Percentiles rank a stretch among this genome's conserved stretches.
These are phyloP conservation scores for Eucalyptus curtisii DNA, from an alignment of 345 rosid genomes.

Conservation along the genomic window DNA sequence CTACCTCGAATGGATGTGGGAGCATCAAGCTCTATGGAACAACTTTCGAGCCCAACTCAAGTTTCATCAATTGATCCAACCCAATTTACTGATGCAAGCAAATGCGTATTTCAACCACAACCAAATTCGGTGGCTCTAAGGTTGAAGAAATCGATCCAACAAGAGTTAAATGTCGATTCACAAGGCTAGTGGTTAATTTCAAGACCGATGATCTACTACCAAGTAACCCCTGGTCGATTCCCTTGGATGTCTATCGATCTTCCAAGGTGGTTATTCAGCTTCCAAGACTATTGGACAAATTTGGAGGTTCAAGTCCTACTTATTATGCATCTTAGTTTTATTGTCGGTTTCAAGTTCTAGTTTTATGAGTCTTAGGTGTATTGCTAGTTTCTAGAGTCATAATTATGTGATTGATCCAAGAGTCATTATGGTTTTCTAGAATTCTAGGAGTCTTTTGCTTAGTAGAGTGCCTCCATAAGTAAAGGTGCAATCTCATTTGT, in stretches of 20 bases:
- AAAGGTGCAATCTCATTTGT: background rate
- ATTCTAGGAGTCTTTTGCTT: background rate
- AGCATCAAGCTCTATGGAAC: background rate
- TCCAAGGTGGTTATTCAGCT: background rate
- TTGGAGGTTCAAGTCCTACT: background rate
- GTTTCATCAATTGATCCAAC: background rate
- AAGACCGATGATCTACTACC: background rate
- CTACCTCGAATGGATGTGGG: background rate
- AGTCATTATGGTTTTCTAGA: background rate
- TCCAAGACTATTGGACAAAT: background rate
- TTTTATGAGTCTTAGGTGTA: background rate
- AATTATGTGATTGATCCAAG: background rate
- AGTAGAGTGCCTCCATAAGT: background rate
- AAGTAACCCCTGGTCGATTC: background rate
- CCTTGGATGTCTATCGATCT: background rate
- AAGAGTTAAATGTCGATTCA: background rate
- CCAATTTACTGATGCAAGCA: background rate
- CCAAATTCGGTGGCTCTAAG: background rate
- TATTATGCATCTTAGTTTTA: background rate
- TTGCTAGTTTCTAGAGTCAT: background rate
- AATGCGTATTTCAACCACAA: background rate
- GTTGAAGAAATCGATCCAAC: background rate
- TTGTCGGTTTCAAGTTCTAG: background rate
- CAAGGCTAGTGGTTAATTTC: background rate
- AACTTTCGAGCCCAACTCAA: background rate